phyloP scores from a whole-genome alignment of 2,329 filamentous ascomycete genomes.

The Pyricularia sp. region DNA sequence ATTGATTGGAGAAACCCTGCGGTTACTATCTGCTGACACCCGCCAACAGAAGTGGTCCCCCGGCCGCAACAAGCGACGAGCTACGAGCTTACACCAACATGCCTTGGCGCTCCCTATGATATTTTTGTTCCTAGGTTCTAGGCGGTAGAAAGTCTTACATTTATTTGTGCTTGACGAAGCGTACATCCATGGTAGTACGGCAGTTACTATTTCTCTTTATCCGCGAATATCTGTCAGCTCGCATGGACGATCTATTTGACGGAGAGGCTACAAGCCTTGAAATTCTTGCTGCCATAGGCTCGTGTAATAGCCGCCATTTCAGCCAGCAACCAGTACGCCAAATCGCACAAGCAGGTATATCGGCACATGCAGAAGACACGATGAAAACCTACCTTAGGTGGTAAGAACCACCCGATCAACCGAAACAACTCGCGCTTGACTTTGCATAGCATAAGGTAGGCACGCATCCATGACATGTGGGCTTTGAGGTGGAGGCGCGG shows the following conservation, averaged over 20 bases:
- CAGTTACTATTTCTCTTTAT: neutral
- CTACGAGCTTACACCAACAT: neutral
- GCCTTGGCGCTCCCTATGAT: neutral
- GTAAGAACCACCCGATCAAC: neutral
- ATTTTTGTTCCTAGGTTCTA: neutral
- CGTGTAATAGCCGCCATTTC: neutral
- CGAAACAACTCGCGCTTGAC: neutral
- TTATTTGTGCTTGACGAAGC: neutral
- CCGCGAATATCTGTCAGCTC: neutral
- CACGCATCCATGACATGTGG: too few species aligned
- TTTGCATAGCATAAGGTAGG: neutral
- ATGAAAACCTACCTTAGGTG: neutral
- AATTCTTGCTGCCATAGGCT: neutral
- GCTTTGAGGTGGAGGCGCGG: neutral
- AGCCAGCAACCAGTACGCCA: neutral
- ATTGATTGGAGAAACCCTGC: neutral
- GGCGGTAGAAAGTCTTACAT: too few species aligned
- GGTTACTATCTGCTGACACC: neutral
- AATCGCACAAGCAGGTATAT: neutral
- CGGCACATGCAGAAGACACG: too few species aligned
- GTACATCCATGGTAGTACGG: neutral
- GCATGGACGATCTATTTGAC: neutral
- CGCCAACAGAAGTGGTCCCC: neutral
- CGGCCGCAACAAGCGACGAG: neutral
- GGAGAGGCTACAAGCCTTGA: neutral